Percentiles rank a stretch among this genome's conserved stretches.
Conservation (phyloP, 805 yeast genomes). For the Metschnikowia orientalis region DNA sequence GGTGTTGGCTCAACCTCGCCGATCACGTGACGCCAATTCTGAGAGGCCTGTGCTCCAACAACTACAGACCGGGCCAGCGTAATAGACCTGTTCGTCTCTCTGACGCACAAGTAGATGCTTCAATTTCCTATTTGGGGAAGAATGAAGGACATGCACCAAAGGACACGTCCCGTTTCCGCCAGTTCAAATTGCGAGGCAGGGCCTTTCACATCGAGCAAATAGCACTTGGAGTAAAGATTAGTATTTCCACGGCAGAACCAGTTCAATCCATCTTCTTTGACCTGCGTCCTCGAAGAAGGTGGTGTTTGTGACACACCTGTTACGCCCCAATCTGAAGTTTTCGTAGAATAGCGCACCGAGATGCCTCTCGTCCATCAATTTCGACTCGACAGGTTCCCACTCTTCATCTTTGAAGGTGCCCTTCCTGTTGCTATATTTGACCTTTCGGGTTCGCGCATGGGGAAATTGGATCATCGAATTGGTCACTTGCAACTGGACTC, state of each 20-base stretch:
- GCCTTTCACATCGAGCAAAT: no score
- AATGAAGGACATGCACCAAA: no score
- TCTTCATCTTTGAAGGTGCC: conserved; percentile 3
- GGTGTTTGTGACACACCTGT: conserved; percentile 16
- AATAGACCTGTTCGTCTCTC: no score
- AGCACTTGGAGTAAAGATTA: no score
- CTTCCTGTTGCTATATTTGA: conserved; percentile 5
- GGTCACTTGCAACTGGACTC: conserved; percentile 17
- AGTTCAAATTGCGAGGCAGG: no score
- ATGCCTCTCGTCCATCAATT: conserved; percentile 11
- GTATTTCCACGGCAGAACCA: conserved; percentile 7
- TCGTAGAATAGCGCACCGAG: conserved; percentile 14
- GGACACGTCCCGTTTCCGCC: no score
- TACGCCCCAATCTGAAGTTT: conserved; percentile 10
- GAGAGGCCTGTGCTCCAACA: no score
- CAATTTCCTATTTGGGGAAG: no score
- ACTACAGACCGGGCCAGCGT: no score
- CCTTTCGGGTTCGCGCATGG: conserved; percentile 10
- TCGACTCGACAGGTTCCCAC: conserved; percentile 11
- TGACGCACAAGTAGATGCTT: no score
- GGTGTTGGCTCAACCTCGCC: no score
- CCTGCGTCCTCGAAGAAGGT: conserved; percentile 10
- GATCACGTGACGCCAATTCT: no score
- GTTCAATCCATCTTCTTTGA: conserved; percentile 12
- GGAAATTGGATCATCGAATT: conserved; percentile 16